These are phyloP conservation scores for Alternaria triticina DNA, from an alignment of 2,329 filamentous ascomycete species.

Conservation along the genomic window DNA sequence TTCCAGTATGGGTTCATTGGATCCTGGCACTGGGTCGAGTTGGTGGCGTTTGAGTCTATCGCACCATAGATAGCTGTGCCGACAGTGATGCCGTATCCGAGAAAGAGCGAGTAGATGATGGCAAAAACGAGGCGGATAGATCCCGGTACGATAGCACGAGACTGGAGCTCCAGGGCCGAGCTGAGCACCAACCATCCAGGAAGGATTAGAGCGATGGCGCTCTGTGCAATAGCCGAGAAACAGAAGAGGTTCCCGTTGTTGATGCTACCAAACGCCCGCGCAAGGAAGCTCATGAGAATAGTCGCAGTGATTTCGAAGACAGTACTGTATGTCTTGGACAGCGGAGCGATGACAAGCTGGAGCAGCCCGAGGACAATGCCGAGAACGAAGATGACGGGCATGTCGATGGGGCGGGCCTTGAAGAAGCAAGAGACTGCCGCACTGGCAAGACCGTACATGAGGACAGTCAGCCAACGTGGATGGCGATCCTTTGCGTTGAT, in stretches of 20 bases:
- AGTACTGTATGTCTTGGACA: conserved; percentile 70
- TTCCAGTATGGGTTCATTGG: conserved; percentile 60
- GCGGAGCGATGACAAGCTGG: conserved; percentile 75
- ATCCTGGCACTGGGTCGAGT: conserved; percentile 49
- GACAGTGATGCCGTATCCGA: conserved; percentile 58
- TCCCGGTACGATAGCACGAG: conserved; percentile 54
- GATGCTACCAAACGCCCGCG: conserved; percentile 56
- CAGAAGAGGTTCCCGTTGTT: conserved; percentile 52
- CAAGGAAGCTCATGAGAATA: conserved; percentile 56
- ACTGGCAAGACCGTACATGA: conserved; percentile 77
- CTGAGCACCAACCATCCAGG: conserved; percentile 57
- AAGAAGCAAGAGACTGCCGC: conserved; percentile 80
- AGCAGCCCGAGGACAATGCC: conserved; percentile 76
- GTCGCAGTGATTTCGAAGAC: conserved; percentile 57
- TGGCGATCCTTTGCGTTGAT: conserved; percentile 63
- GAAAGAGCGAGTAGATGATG: conserved; percentile 59
- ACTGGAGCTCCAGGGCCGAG: conserved; percentile 56
- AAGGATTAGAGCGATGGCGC: conserved; percentile 57
- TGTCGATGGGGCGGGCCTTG: conserved; percentile 74
- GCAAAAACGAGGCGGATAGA: conserved; percentile 58
- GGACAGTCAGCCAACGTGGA: conserved; percentile 57
- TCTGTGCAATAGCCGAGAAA: conserved; percentile 57
- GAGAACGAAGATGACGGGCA: conserved; percentile 77
- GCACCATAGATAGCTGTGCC: conserved; percentile 56
- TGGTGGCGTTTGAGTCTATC: conserved; percentile 54